Conservation (phyloP, 2,329 filamentous ascomycete genomes). For the Xylaria sp. region DNA sequence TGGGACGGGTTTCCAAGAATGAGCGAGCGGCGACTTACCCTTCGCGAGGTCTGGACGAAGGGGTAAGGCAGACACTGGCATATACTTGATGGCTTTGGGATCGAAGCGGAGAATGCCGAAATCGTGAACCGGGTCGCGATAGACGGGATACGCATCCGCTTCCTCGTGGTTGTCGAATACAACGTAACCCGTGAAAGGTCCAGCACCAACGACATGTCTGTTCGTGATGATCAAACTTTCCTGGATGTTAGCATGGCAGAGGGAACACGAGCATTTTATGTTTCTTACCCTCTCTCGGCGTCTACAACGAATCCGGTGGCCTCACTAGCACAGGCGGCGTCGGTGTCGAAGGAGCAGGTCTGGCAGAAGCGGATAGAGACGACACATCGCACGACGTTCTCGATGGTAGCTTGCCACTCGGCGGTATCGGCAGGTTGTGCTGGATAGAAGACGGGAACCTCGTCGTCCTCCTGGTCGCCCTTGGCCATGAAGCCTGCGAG, state of each 20-base stretch:
- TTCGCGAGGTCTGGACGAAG: constrained; percentile 87
- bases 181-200: constrained; percentile 97
- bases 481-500: constrained; percentile 47
- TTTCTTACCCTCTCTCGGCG: constrained; percentile 72
- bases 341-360: constrained; percentile 98
- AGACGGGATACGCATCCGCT: constrained; percentile 95
- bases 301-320: constrained; percentile 98
- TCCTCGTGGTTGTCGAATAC: constrained; percentile 99
- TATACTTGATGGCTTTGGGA: constrained; percentile 95
- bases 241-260: constrained; percentile 27
- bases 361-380: constrained; percentile 99
- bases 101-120: constrained; percentile 98
- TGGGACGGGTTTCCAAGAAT: background rate
- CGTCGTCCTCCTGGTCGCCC: constrained; percentile 56
- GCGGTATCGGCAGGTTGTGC: constrained; percentile 66
- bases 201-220: constrained; percentile 91
- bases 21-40: constrained; percentile 50
- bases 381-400: constrained; percentile 91
- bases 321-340: constrained; percentile 90
- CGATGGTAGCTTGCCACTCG: constrained; percentile 96
- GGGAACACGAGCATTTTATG: background rate
- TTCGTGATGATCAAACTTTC: constrained; percentile 76
- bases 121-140: constrained; percentile 97
- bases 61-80: constrained; percentile 83
- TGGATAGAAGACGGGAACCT: constrained; percentile 54